Percentiles rank a stretch among this genome's conserved stretches.
These are phyloP conservation scores for Tetrahymena thermophila DNA, from an alignment of 73 alveolate genomes.

Conservation along the genomic window DNA sequence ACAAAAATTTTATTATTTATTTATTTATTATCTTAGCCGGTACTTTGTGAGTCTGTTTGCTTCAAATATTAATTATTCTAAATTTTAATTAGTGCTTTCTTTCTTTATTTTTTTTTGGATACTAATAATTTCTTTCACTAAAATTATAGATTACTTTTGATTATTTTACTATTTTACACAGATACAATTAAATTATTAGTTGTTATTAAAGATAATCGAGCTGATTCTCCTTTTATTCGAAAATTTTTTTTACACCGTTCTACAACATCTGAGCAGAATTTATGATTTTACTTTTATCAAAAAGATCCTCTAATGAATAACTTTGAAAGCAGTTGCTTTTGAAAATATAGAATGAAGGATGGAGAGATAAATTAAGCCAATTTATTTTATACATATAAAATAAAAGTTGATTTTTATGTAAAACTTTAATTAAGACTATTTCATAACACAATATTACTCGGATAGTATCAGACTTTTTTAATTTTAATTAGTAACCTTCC, in stretches of 20 bases:
- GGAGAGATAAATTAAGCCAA: neutral
- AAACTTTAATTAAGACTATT: neutral
- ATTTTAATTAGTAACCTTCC: neutral
- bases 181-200: neutral
- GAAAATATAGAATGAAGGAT: neutral
- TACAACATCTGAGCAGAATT: neutral
- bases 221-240: too few relatives aligned
- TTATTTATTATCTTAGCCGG: neutral
- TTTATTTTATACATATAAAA: too few relatives aligned
- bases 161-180: neutral
- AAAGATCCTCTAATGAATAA: neutral
- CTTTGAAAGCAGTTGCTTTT: neutral
- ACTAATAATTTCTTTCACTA: neutral
- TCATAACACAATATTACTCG: neutral
- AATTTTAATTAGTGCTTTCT: neutral
- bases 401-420: neutral
- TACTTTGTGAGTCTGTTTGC: neutral
- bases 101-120: neutral
- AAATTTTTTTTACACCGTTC: neutral
- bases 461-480: neutral
- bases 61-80: neutral
- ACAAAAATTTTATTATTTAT: neutral
- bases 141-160: neutral
- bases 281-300: neutral
- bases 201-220: neutral